Base-by-base conservation (phyloP, 768 basidiomycete genomes). In the Lentinus tigrinus region DNA sequence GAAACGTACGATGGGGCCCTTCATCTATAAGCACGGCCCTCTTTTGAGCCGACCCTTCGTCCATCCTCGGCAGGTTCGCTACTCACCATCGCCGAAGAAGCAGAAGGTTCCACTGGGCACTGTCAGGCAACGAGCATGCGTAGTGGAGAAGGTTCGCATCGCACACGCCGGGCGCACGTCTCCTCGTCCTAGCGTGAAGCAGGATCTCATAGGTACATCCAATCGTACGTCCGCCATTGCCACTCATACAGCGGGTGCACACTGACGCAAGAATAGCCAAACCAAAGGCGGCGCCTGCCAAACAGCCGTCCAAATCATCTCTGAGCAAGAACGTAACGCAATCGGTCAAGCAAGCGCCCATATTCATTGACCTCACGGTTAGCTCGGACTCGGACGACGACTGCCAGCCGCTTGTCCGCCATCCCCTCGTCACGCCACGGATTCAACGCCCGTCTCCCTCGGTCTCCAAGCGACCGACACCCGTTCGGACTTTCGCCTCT, bases 31-130 rank as follows among this genome's bases (percentile, higher is more conserved):
- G 21, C 43, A 19, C 13, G 43, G 43, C 3, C 2, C 5, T 13
- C 21, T 46, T 19, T 23, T 23, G 13, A 46, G 21, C 10, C 21
- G 43, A 13, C 43, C 43, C 4, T 16, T 26, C 14, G 21, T 24
- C 23, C 43, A 23, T 24, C 43, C 8, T n/a, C 16, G 17, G 13
- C 19, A 19, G 21, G 64, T 47, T 68, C 64, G 37, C 66, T 64
- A 9, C 71, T 60, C 31, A 76, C 76, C 16, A 77, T 66, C 16
- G 75, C 70, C n/a, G 77, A 68, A 16, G 77, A 70, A 7, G 76
- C 65, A 5, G 91, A 84, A 38, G 95, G 77, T 31, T 91, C 94
- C 64, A 95, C 81, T 57, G 97, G 83, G 13, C 43, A 43, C 47
- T 44, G 47, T 50, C 10, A 34, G 49, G 46, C 57, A 51, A 17